Conservation (phyloP, 768 basidiomycete genomes). For the Trametes villosa region DNA sequence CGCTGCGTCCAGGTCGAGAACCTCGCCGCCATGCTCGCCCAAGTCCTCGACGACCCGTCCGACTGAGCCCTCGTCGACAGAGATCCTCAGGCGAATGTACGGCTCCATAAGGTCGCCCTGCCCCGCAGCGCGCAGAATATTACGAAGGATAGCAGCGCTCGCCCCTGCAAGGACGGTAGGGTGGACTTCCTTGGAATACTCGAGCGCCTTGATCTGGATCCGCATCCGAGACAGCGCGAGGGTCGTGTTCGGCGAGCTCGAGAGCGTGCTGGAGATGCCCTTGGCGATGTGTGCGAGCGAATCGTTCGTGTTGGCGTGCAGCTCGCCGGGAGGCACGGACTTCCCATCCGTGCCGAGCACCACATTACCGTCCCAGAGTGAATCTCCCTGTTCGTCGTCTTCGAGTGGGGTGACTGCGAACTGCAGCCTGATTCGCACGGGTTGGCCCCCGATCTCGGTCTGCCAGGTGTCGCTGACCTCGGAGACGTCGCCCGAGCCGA, state of each 20-base stretch:
- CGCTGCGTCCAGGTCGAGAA: conserved; percentile 60
- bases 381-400: conserved; percentile 62
- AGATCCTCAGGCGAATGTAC: conserved; percentile 69
- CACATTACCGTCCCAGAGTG: conserved; percentile 77
- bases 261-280: conserved; percentile 73
- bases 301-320: conserved; percentile 43
- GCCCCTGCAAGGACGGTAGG: conserved; percentile 44
- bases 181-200: conserved; percentile 40
- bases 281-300: conserved; percentile 60
- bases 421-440: conserved; percentile 51
- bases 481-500: conserved; percentile 36
- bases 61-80: conserved; percentile 65
- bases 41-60: conserved; percentile 84
- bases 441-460: conserved; percentile 64
- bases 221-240: conserved; percentile 68
- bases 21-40: conserved; percentile 82
- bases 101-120: conserved; percentile 82
- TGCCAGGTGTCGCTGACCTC: conserved; percentile 55
- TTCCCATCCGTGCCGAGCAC: conserved; percentile 60
- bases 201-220: conserved; percentile 54
- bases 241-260: conserved; percentile 78
- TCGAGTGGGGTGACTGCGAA: conserved; percentile 59
- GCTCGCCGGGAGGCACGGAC: conserved; percentile 55
- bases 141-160: conserved; percentile 64
- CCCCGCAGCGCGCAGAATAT: conserved; percentile 61